phyloP scores from a whole-genome alignment of 208 protist genomes.

The Leishmania braziliensis region DNA sequence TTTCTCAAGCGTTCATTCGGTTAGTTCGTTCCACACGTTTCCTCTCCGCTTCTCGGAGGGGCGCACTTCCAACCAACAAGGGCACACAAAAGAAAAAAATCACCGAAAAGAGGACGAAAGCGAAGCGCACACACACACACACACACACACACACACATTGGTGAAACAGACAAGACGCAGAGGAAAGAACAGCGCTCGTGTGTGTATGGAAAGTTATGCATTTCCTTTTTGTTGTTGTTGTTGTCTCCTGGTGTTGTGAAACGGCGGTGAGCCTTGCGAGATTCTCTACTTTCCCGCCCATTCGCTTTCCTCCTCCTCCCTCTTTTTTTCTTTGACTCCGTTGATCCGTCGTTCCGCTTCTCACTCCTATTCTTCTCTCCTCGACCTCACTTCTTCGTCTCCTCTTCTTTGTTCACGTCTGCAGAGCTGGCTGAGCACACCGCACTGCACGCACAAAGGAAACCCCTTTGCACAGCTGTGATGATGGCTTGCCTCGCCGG shows the following conservation, averaged over 20 bases:
- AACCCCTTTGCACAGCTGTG: neutral
- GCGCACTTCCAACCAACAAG: slow-evolving; percentile 6
- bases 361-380: slow-evolving; percentile 20
- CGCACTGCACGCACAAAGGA: neutral
- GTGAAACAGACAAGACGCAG: neutral
- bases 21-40: neutral
- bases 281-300: neutral
- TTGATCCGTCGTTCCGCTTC: slow-evolving; percentile 10
- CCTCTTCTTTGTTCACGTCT: slow-evolving; percentile 8
- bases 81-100: neutral
- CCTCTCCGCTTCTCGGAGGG: slow-evolving; percentile 6
- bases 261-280: neutral
- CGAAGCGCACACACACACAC: neutral
- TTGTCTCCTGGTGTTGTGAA: neutral
- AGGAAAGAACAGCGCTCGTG: neutral
- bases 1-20: neutral
- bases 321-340: neutral
- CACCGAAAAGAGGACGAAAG: neutral
- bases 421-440: neutral
- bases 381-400: slow-evolving; percentile 10
- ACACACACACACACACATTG: neutral
- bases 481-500: neutral
- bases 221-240: neutral
- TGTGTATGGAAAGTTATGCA: neutral
- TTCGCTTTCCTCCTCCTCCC: neutral